These are phyloP conservation scores for Ascochyta clinopodiicola DNA, from an alignment of 2,329 filamentous ascomycete genomes.

Conservation along the genomic window DNA sequence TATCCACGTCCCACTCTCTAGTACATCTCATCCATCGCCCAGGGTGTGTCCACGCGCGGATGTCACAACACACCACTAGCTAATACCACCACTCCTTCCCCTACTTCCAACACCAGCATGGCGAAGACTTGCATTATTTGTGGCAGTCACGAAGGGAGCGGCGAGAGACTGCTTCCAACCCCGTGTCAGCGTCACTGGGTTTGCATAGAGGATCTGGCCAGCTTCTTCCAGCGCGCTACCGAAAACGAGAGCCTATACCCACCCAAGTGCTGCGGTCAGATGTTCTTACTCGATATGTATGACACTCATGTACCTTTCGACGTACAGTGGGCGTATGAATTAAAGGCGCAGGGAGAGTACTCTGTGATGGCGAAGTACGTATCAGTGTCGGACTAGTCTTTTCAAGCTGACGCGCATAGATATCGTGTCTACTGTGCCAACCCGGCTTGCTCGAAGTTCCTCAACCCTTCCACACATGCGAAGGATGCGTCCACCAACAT, in stretches of 20 bases:
- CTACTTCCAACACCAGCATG: conserved; percentile 5
- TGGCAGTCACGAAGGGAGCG: conserved; percentile 26
- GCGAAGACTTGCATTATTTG: conserved; percentile 33
- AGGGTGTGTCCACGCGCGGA: neutral
- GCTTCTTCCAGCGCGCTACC: conserved; percentile 35
- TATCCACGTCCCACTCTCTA: neutral
- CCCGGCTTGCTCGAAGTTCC: conserved; percentile 29
- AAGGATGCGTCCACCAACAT: conserved; percentile 18
- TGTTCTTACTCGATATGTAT: conserved; percentile 33
- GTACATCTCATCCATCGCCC: neutral
- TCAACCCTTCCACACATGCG: conserved; percentile 28
- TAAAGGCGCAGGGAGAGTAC: conserved; percentile 41
- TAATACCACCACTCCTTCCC: neutral
- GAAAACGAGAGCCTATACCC: conserved; percentile 38
- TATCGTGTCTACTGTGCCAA: conserved; percentile 39
- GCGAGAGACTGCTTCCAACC: conserved; percentile 23
- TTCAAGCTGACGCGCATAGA: conserved; percentile 15
- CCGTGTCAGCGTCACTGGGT: conserved; percentile 35
- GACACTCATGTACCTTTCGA: conserved; percentile 30
- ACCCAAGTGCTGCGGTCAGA: conserved; percentile 35
- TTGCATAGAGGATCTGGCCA: conserved; percentile 30
- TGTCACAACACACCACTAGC: neutral
- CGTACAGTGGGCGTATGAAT: conserved; percentile 26
- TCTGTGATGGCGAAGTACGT: conserved; percentile 36
- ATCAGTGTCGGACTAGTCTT: neutral